Base-by-base conservation (phyloP, 2,329 filamentous ascomycete genomes). In the Cryphonectria parasitica region DNA sequence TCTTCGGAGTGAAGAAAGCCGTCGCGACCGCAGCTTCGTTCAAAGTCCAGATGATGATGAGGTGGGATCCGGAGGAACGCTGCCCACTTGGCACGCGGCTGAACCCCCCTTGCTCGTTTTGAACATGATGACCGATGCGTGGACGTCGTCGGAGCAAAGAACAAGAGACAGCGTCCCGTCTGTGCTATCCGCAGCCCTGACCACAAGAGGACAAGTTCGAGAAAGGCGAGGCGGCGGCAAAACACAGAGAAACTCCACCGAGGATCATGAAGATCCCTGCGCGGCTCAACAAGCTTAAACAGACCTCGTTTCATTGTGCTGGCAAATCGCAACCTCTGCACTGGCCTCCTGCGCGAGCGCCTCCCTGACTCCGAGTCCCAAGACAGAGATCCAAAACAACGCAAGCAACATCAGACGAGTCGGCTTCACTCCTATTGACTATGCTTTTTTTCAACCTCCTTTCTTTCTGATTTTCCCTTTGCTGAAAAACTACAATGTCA, bases 241-340 rank as follows among this genome's bases (percentile, higher is more conserved):
- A n/a, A 49, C 45, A 49, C 45, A 22, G 45, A 49, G 45, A 49
- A 49, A 49, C 45, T 49, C 64, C 64, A 39, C 64, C n/a, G 19
- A 11, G 61, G 65, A 45, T 61, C 66, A n/a, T 31, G 6, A 61
- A 34, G 41, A 66, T 63, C 63, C 67, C 62, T 64, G 70, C 64
- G 67, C 70, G 67, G 70, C 70, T 71, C 67, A 69, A 69, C 49
- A 67, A 64, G 67, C 70, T 71, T 71, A 71, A 71, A 69, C 67
- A 54, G 63, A 71, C 67, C 67, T 71, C 70, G 70, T 71, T 71
- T 71, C 70, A 71, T 36, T 49, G 22, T 22, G 39, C 64, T 60
- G 56, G 58, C 70, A 67, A 69, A 71, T 67, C 70, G 70, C 70
- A 69, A 71, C 54, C 54, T 39, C 56, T 68, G 61, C 66, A 39